Evolutionary conservation across 495 filamentous ascomycete species (phyloP).

Genomic region (Trichoderma erinaceum): DNA sequence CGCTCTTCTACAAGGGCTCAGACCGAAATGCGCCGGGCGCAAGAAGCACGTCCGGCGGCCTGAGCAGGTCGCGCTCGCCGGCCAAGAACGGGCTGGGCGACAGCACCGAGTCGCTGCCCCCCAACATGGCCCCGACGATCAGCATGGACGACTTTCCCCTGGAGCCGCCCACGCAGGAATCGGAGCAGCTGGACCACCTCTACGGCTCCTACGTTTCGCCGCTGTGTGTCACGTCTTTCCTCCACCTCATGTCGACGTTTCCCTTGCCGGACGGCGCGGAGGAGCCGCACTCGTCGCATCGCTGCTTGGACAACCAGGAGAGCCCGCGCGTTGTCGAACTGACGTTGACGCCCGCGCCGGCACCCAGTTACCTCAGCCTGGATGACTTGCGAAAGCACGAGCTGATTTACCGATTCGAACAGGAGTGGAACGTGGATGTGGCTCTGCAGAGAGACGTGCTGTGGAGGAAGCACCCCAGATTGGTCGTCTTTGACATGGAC

Average conservation of each 20-base stretch:
- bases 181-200: constrained; percentile 65
- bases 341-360: constrained; percentile 59
- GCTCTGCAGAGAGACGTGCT: constrained; percentile 63
- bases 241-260: constrained; percentile 66
- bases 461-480: constrained; percentile 68
- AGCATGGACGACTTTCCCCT: constrained; percentile 65
- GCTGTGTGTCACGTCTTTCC: constrained; percentile 75
- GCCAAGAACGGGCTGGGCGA: constrained; percentile 23
- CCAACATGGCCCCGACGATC: constrained; percentile 55
- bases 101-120: constrained; percentile 35
- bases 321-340: constrained; percentile 61
- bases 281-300: constrained; percentile 59
- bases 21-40: background rate
- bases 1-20: constrained; percentile 56
- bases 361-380: constrained; percentile 60
- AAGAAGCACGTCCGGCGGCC: constrained; percentile 28
- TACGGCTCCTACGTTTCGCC: constrained; percentile 74
- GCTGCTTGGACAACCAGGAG: constrained; percentile 56
- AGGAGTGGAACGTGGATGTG: constrained; percentile 81
- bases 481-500: constrained; percentile 97
- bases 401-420: constrained; percentile 73
- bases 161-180: constrained; percentile 56
- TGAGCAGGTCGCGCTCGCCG: constrained; percentile 25
- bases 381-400: constrained; percentile 69
- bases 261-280: constrained; percentile 48